These are phyloP conservation scores for Wickerhamomyces kurtzmanii DNA, from an alignment of 805 yeast genomes.

Conservation along the genomic window DNA sequence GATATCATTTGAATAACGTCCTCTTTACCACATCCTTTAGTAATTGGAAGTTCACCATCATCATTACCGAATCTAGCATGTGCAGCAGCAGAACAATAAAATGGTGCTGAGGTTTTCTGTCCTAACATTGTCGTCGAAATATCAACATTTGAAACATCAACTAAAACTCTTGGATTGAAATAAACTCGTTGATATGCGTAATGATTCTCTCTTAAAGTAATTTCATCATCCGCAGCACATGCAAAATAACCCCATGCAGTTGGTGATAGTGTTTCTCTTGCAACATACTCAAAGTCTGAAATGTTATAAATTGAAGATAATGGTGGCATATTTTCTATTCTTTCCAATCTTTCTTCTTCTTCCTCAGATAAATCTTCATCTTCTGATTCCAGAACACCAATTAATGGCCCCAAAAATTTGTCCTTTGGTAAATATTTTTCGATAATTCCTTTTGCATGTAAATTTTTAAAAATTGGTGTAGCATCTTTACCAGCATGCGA, in stretches of 20 bases:
- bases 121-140: constrained; percentile 39
- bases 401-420: constrained; percentile 48
- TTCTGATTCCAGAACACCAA: no score
- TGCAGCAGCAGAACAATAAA: constrained; percentile 41
- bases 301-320: constrained; percentile 22
- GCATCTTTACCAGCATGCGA: constrained; percentile 76
- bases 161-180: constrained; percentile 34
- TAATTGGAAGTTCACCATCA: constrained; percentile 31
- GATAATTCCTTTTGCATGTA: constrained; percentile 76
- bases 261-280: constrained; percentile 21
- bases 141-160: constrained; percentile 24
- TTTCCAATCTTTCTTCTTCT: no score
- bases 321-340: constrained; percentile 19
- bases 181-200: constrained; percentile 29
- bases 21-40: constrained; percentile 28
- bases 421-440: constrained; percentile 42
- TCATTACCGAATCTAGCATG: constrained; percentile 32
- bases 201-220: constrained; percentile 33
- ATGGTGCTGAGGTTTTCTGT: constrained; percentile 30
- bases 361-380: no score
- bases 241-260: constrained; percentile 32
- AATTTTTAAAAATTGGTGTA: constrained; percentile 67
- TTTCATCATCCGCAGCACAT: constrained; percentile 41
- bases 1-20: constrained; percentile 40
- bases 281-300: constrained; percentile 31